phyloP scores from a whole-genome alignment of 805 yeast species.

The Metschnikowia kunwiensis region DNA sequence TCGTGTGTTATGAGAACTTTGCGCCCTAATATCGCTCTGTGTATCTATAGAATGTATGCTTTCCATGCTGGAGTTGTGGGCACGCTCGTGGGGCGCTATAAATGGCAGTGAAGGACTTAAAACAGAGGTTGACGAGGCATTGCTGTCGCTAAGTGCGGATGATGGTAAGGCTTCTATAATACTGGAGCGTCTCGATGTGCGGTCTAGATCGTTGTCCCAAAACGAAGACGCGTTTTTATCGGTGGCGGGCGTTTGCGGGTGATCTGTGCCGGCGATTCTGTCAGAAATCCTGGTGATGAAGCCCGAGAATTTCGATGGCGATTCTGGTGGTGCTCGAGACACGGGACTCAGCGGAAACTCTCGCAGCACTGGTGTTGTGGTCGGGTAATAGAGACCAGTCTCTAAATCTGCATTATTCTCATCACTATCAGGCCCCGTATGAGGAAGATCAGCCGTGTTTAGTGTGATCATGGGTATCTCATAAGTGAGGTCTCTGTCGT shows the following conservation, averaged over 20 bases:
- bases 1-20: background rate
- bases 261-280: slow-evolving; percentile 16
- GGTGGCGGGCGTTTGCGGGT: slow-evolving; percentile 13
- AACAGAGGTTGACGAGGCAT: slow-evolving; percentile 4
- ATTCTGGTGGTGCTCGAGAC: slow-evolving; percentile 6
- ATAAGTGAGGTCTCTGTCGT: slow-evolving; percentile 10
- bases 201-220: slow-evolving; percentile 6
- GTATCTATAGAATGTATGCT: slow-evolving; percentile 6
- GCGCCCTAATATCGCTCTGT: background rate
- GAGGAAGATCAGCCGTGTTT: slow-evolving; percentile 3
- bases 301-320: slow-evolving; percentile 15
- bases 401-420: slow-evolving; percentile 8
- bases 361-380: slow-evolving; percentile 6
- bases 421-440: background rate
- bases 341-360: slow-evolving; percentile 4
- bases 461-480: slow-evolving; percentile 19
- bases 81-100: background rate
- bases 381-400: slow-evolving; percentile 7
- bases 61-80: slow-evolving; percentile 5
- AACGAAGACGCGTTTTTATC: slow-evolving; percentile 9
- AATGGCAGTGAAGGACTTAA: slow-evolving; percentile 4
- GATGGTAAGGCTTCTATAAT: background rate
- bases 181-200: slow-evolving; percentile 5
- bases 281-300: slow-evolving; percentile 15
- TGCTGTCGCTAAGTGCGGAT: background rate